A percentile compares a stretch with the other conserved stretches of the same genome.
phyloP scores from a whole-genome alignment of 2,329 filamentous ascomycete genomes.

The Aspergillaceae sp. region DNA sequence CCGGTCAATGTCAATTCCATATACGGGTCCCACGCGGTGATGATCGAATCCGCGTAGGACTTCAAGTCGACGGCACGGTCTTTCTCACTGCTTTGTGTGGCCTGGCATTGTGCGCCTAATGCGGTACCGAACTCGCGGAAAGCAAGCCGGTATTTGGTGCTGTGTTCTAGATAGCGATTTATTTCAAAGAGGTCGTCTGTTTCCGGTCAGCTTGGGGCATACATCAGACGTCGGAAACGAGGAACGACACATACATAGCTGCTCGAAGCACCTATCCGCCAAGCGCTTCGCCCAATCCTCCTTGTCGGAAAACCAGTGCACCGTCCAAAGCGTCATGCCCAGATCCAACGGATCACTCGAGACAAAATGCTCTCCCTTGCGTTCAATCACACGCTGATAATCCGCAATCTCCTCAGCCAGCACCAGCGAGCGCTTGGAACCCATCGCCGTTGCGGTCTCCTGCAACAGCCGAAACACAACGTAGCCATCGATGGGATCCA shows the following conservation, averaged over 20 bases:
- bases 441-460: conserved; percentile 27
- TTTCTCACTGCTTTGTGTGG: conserved; percentile 26
- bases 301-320: conserved; percentile 41
- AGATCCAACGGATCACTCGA: conserved; percentile 48
- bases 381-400: conserved; percentile 42
- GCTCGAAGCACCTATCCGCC: conserved; percentile 26
- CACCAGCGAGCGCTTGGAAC: conserved; percentile 15
- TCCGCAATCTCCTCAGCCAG: conserved; percentile 45
- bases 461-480: conserved; percentile 44
- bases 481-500: conserved; percentile 50
- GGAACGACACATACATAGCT: conserved; percentile 22
- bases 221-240: background rate
- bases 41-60: conserved; percentile 26
- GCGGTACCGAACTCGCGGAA: conserved; percentile 50
- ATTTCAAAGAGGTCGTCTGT: conserved; percentile 30
- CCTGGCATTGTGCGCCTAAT: conserved; percentile 40
- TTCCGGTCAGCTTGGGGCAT: background rate
- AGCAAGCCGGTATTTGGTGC: conserved; percentile 35
- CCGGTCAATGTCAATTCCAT: conserved; percentile 27
- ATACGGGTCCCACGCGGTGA: conserved; percentile 31
- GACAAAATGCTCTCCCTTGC: conserved; percentile 36
- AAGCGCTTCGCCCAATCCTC: conserved; percentile 43
- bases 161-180: conserved; percentile 27
- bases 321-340: conserved; percentile 52
- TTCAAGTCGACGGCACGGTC: conserved; percentile 23